Percentiles rank a stretch among this genome's conserved stretches.
Conservation (phyloP, 2,329 filamentous ascomycete species). For the Aspergillus ruber region DNA sequence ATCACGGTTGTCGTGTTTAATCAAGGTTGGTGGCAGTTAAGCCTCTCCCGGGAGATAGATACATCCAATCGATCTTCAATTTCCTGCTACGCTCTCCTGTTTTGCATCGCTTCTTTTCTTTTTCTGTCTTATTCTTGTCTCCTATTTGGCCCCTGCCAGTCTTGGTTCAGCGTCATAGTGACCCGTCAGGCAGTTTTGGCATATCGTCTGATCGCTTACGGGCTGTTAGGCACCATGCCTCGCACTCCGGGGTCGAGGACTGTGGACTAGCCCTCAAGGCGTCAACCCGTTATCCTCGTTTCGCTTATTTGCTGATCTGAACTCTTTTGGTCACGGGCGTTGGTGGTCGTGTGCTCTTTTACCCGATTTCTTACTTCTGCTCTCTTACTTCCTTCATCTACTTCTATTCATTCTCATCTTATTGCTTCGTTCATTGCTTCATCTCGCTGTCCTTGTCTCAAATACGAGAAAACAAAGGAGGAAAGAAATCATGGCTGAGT, state of each 20-base stretch:
- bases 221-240: not conserved
- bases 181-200: not conserved
- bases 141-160: not conserved
- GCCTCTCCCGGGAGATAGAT: not conserved
- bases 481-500: constrained; percentile 13
- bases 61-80: not conserved
- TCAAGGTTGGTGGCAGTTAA: not conserved
- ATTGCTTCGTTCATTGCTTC: not conserved
- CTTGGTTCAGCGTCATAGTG: not conserved
- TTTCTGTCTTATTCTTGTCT: not conserved
- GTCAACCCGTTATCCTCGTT: not conserved
- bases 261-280: not conserved
- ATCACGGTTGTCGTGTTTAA: not conserved
- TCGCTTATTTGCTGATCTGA: not conserved
- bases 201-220: not conserved
- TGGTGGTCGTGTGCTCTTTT: not conserved
- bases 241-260: not conserved
- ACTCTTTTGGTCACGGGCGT: not conserved
- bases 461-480: constrained; percentile 2
- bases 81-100: not conserved
- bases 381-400: not conserved
- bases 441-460: not conserved
- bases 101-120: not conserved
- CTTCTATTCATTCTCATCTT: not conserved
- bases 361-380: not conserved